These are phyloP conservation scores for Erigeron canadensis DNA, from an alignment of 129 eudicot genomes.

Conservation along the genomic window DNA sequence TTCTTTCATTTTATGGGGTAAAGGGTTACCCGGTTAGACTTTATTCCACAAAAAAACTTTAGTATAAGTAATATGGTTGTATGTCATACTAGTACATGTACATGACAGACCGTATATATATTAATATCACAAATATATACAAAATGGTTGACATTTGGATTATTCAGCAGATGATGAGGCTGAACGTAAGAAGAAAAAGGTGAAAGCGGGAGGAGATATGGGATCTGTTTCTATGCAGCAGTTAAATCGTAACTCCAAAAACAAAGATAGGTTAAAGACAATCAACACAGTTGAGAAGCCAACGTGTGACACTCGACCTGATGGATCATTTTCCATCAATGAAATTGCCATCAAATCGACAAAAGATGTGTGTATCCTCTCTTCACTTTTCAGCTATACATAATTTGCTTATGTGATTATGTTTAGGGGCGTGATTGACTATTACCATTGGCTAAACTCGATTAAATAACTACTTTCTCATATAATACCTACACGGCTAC, in stretches of 20 bases:
- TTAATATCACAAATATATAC: no score
- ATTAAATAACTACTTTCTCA: background rate
- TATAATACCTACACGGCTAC: background rate
- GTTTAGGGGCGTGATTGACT: background rate
- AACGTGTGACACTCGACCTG: constrained; percentile 33
- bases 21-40: no score
- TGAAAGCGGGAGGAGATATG: constrained; percentile 54
- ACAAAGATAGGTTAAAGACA: constrained; percentile 51
- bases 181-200: constrained; percentile 76
- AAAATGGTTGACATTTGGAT: constrained; percentile 12
- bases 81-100: no score
- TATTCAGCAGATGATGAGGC: constrained; percentile 71
- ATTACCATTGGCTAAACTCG: background rate
- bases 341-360: constrained; percentile 33
- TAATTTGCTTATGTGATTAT: background rate
- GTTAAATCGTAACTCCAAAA: constrained; percentile 40
- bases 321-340: constrained; percentile 36
- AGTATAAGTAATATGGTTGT: no score
- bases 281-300: constrained; percentile 41
- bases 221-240: constrained; percentile 36
- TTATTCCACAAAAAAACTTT: no score
- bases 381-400: constrained; percentile 5
- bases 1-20: no score
- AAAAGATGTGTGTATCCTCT: constrained; percentile 42
- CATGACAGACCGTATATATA: no score